phyloP scores from a whole-genome alignment of 2,329 filamentous ascomycete species.

The Pyrenophora tritici-repentis region DNA sequence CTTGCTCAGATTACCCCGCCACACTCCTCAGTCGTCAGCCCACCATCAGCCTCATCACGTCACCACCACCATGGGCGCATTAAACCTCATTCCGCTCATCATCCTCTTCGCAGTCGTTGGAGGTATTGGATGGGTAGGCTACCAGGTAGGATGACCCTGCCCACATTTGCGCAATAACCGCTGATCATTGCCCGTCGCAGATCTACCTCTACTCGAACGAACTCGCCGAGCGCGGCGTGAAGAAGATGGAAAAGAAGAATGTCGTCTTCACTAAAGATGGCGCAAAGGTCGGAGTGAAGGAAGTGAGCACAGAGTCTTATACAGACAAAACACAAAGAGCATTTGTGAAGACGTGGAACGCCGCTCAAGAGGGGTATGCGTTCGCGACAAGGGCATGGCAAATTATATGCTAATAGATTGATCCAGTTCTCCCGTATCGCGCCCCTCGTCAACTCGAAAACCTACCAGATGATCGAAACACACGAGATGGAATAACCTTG shows the following conservation, averaged over 20 bases:
- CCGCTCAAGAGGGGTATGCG: conserved; percentile 33
- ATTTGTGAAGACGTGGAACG: conserved; percentile 58
- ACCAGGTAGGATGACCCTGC: conserved; percentile 55
- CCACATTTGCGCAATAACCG: not conserved
- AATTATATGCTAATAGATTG: not conserved
- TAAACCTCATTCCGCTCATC: conserved; percentile 68
- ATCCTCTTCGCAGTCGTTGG: conserved; percentile 65
- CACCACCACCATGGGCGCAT: conserved; percentile 41
- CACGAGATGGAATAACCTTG: not conserved
- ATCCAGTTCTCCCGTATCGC: not conserved
- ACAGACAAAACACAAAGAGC: conserved; percentile 72
- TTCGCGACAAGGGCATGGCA: not conserved
- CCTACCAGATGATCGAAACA: not conserved
- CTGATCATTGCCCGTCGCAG: conserved; percentile 26
- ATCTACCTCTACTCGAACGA: conserved; percentile 71
- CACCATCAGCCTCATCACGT: conserved; percentile 10
- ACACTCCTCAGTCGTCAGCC: not conserved
- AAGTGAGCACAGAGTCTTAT: conserved; percentile 70
- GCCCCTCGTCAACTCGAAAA: not conserved
- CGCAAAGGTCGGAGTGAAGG: conserved; percentile 71
- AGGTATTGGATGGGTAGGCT: conserved; percentile 67
- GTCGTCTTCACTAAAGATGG: conserved; percentile 77
- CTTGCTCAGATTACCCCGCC: conserved; percentile 6
- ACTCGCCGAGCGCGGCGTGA: conserved; percentile 67
- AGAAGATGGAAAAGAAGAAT: conserved; percentile 76